A percentile compares a stretch with the other conserved stretches of the same genome.
phyloP scores from a whole-genome alignment of 495 filamentous ascomycete genomes.

The Talaromyces stipitatus region DNA sequence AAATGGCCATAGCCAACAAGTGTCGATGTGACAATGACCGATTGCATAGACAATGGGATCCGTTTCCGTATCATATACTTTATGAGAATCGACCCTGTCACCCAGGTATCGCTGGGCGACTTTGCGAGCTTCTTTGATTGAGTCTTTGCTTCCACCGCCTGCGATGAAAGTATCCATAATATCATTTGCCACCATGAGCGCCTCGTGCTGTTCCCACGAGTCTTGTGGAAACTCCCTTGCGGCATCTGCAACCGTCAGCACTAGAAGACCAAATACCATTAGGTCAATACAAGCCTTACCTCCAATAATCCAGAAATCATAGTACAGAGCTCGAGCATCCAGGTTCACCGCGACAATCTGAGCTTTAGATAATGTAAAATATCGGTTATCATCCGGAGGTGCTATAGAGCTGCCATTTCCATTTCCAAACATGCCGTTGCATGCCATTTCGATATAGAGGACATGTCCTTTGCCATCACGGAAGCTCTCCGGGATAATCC shows the following conservation, averaged over 20 bases:
- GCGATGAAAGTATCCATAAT: conserved; percentile 87
- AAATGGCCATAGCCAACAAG: conserved; percentile 97
- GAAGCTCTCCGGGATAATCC: conserved; percentile 74
- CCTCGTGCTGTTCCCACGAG: conserved; percentile 80
- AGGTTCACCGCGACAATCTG: conserved; percentile 85
- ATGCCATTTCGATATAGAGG: conserved; percentile 97
- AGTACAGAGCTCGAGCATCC: conserved; percentile 70
- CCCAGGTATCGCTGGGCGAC: conserved; percentile 81
- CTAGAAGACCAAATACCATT: neutral
- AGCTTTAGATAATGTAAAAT: conserved; percentile 68
- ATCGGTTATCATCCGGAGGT: conserved; percentile 75
- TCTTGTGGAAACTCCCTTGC: conserved; percentile 72
- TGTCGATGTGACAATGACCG: conserved; percentile 96
- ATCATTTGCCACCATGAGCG: conserved; percentile 70
- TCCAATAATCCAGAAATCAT: conserved; percentile 94
- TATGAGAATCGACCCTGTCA: conserved; percentile 65
- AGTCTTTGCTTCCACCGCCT: conserved; percentile 63
- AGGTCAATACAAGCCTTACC: conserved; percentile 15
- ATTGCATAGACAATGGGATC: conserved; percentile 76
- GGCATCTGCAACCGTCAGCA: conserved; percentile 42
- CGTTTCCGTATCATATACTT: conserved; percentile 73
- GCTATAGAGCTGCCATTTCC: conserved; percentile 82
- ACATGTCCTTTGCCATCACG: conserved; percentile 78
- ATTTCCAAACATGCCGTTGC: conserved; percentile 98
- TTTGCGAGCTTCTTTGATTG: conserved; percentile 68